Evolutionary conservation across 2,329 filamentous ascomycete genomes (phyloP).

Genomic region (Colletotrichum salicis): DNA sequence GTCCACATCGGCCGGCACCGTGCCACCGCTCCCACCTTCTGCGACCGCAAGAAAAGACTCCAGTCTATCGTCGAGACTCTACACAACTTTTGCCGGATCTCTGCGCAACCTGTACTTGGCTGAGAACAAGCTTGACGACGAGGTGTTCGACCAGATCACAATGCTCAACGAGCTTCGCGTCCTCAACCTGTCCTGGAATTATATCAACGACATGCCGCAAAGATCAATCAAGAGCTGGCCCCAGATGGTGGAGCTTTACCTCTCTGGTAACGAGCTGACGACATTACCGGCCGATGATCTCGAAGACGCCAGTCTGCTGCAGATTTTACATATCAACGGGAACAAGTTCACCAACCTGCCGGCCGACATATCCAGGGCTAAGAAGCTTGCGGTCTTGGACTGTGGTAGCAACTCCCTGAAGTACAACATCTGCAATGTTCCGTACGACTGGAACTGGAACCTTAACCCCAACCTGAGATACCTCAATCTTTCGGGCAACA

Average conservation of each 20-base stretch:
- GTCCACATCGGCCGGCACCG: constrained; percentile 58
- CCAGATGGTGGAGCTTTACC: constrained; percentile 88
- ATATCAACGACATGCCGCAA: constrained; percentile 90
- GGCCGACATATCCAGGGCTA: constrained; percentile 92
- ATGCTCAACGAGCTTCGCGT: constrained; percentile 85
- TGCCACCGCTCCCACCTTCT: constrained; percentile 62
- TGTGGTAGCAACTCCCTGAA: constrained; percentile 95
- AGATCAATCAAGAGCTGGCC: constrained; percentile 90
- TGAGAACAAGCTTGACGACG: constrained; percentile 93
- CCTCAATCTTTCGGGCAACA: constrained; percentile 96
- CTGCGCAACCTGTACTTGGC: constrained; percentile 87
- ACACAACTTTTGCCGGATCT: constrained; percentile 88
- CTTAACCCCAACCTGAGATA: constrained; percentile 95
- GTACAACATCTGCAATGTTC: constrained; percentile 99
- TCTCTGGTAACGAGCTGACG: constrained; percentile 94
- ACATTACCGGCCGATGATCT: constrained; percentile 93
- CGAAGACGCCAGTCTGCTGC: constrained; percentile 87
- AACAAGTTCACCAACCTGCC: constrained; percentile 98
- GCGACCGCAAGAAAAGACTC: constrained; percentile 83
- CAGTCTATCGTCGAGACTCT: constrained; percentile 79
- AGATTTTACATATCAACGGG: constrained; percentile 93
- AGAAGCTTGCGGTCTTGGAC: constrained; percentile 90
- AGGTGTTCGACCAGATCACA: constrained; percentile 92
- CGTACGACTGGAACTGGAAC: constrained; percentile 99
- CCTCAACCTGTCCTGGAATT: constrained; percentile 94